phyloP scores from a whole-genome alignment of 75 land plant species.

The Picea glauca region DNA sequence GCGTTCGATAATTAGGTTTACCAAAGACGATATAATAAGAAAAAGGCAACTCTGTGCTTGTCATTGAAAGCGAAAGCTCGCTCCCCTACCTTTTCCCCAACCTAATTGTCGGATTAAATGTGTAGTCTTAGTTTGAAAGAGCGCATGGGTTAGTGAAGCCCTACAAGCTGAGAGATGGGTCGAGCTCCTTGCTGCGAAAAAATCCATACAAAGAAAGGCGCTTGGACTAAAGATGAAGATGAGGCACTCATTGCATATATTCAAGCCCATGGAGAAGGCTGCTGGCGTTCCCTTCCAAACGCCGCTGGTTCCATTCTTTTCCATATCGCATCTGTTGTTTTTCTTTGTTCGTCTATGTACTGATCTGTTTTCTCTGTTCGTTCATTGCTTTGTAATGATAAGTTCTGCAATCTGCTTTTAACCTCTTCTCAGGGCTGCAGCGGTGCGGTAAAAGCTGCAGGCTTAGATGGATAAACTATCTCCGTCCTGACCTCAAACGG shows the following conservation, averaged over 20 bases:
- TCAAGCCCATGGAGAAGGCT: constrained; percentile 31
- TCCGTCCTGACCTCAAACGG: constrained; percentile 30
- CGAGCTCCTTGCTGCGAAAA: constrained; percentile 37
- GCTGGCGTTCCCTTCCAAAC: constrained; percentile 44
- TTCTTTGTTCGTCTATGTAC: no score
- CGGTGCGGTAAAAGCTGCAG: constrained; percentile 39
- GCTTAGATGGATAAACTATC: constrained; percentile 31
- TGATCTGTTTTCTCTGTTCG: no score
- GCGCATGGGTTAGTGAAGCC: no score
- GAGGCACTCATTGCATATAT: constrained; percentile 31
- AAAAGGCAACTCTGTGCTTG: no score
- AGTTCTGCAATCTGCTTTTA: background rate
- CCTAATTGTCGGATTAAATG: no score
- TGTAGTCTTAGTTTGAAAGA: no score
- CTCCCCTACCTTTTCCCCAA: no score
- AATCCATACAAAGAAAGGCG: constrained; percentile 30
- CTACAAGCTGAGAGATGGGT: background rate
- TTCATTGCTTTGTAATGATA: background rate
- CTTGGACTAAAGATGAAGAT: constrained; percentile 41
- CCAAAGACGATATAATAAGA: no score
- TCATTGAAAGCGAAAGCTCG: no score
- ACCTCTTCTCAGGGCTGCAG: constrained; percentile 17
- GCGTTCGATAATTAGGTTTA: no score
- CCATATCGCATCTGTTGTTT: background rate
- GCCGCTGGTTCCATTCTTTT: constrained; percentile 25